A percentile compares a stretch with the other conserved stretches of the same genome.
These are phyloP conservation scores for Parastagonospora avenae DNA, from an alignment of 2,329 filamentous ascomycete genomes.

Conservation along the genomic window DNA sequence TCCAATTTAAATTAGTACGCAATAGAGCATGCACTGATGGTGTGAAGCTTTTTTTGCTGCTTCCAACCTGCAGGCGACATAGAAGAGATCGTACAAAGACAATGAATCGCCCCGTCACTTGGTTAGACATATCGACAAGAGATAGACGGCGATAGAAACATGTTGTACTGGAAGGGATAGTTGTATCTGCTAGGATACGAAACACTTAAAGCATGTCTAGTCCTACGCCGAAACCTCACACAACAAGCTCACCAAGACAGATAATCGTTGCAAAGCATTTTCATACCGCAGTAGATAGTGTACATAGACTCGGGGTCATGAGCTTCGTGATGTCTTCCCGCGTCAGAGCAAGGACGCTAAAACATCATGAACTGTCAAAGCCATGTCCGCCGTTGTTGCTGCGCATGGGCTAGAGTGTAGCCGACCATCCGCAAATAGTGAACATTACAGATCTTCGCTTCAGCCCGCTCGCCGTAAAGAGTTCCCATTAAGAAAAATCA, in stretches of 20 bases:
- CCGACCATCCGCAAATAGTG: slow-evolving; percentile 13
- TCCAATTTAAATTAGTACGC: too few relatives aligned
- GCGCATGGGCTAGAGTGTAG: slow-evolving; percentile 32
- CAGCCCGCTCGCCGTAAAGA: slow-evolving; percentile 29
- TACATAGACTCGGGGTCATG: slow-evolving; percentile 42
- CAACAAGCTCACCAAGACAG: slow-evolving; percentile 1
- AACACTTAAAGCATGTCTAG: too few relatives aligned
- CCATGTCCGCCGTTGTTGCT: slow-evolving; percentile 20
- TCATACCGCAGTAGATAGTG: slow-evolving; percentile 46
- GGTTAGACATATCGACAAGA: too few relatives aligned
- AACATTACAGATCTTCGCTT: slow-evolving; percentile 29
- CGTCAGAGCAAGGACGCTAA: slow-evolving; percentile 36
- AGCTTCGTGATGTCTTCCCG: slow-evolving; percentile 42
- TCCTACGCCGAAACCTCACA: neutral
- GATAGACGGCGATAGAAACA: too few relatives aligned
- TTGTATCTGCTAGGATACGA: neutral
- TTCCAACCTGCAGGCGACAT: too few relatives aligned
- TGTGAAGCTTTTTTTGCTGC: too few relatives aligned
- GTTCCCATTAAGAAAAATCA: slow-evolving; percentile 28
- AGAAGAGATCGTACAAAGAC: too few relatives aligned
- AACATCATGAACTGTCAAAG: slow-evolving; percentile 36
- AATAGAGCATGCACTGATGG: too few relatives aligned
- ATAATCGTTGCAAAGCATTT: slow-evolving; percentile 27
- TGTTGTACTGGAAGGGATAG: too few relatives aligned
- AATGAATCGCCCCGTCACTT: too few relatives aligned